Evolutionary conservation across 257 asterid species (phyloP), one percentile per base, ranked within the genome.

Genomic region (Ilex aquifolium): DNA sequence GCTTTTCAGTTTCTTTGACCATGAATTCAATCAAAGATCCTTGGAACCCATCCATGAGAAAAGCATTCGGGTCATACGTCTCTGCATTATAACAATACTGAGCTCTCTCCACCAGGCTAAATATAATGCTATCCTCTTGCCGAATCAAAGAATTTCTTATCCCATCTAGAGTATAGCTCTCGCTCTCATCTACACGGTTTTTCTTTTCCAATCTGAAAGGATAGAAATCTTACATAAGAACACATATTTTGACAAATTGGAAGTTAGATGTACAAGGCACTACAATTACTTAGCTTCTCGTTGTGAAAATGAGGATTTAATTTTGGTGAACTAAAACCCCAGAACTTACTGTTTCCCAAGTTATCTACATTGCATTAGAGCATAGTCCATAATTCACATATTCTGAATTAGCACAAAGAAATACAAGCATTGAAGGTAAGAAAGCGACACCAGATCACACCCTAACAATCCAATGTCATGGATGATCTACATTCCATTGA

Each of bases 121-220:
- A 92, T 65, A 92, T 92, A 62, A 93, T 92, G 80, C 94, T 90
- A 60, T 92, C 99, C 81, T 92, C 97, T 70, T 89, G 99, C 53
- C 85, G 80, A 27, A 92, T 93, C 65, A 93, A 81, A 3, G 94
- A 90, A 77, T 57, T 81, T 70, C 99, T 74, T 58, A 93, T 85
- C 51, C 96, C 99, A 5, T 90, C 96, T 31, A 93, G 94, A 57
- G 99, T 85, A 69, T 85, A 85, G 65, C 89, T 76, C 66, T 82
- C 75, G 2, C 86, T 79, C 80, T 85, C 97, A 44, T 93, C 99
- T 15, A 93, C 65, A 79, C 99, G 82, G 17, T 60, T 66, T 66
- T 80, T 93, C 27, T 63, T 54, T 54, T 73, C 64, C 71, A 66
- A 61, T 64, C 98, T 89, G 73, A 59, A 76, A 82, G 17, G 39